Evolutionary conservation across 129 eudicot genomes (phyloP).

Genomic region (Helianthus tuberosus): DNA sequence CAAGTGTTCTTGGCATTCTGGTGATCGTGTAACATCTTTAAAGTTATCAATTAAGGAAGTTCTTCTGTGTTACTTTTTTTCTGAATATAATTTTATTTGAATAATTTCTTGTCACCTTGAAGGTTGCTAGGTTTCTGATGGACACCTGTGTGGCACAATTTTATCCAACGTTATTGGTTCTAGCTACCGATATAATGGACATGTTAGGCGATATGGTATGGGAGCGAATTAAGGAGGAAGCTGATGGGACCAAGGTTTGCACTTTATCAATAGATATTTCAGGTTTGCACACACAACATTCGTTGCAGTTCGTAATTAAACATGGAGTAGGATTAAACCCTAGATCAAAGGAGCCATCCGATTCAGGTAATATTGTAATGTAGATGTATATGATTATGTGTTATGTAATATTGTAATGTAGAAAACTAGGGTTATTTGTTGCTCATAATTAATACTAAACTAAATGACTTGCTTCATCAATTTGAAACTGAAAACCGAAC

Average conservation of each 20-base stretch:
- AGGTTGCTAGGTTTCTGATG: conserved; percentile 85
- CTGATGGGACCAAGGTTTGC: conserved; percentile 56
- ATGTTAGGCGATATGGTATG: conserved; percentile 87
- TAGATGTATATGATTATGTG: no score
- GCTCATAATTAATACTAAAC: no score
- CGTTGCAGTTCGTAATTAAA: not conserved
- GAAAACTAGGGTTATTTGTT: no score
- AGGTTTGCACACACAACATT: no score
- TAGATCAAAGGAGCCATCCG: conserved; percentile 12
- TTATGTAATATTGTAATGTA: no score
- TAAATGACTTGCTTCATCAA: not conserved
- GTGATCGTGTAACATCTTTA: conserved; percentile 69
- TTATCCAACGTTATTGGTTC: conserved; percentile 78
- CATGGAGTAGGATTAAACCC: conserved; percentile 12
- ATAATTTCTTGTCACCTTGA: conserved; percentile 29
- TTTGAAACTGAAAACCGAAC: not conserved
- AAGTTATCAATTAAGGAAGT: conserved; percentile 70
- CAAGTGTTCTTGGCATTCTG: conserved; percentile 56
- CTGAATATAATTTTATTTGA: conserved; percentile 13
- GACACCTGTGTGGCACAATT: conserved; percentile 75
- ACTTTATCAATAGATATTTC: conserved; percentile 35
- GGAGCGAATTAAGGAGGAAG: conserved; percentile 69
- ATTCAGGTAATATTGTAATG: conserved; percentile 7
- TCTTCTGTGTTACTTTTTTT: not conserved
- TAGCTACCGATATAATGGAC: conserved; percentile 83